A percentile compares a stretch with the other conserved stretches of the same genome.
Evolutionary conservation across 1,139 yeast species (phyloP).

Genomic region (Yamadazyma conglobata): DNA sequence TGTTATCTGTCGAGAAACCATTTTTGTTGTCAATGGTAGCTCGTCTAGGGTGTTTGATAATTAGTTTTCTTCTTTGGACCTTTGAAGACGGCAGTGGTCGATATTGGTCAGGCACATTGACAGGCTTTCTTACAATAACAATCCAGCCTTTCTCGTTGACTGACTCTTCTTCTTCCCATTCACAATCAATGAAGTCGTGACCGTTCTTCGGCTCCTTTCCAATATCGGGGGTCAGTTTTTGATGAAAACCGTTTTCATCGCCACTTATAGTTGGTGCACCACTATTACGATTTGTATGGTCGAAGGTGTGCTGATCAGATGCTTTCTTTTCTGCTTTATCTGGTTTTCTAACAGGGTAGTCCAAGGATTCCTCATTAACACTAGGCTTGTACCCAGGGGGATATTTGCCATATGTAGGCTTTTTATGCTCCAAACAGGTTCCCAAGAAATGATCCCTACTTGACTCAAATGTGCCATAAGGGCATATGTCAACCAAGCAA

Average conservation of each 20-base stretch:
- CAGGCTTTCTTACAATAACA: constrained; percentile 21
- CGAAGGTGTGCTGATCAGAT: too few relatives aligned
- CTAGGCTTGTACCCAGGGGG: constrained; percentile 11
- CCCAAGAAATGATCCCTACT: constrained; percentile 56
- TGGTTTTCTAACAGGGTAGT: too few relatives aligned
- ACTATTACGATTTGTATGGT: not conserved
- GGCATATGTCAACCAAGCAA: constrained; percentile 48
- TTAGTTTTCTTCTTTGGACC: constrained; percentile 15
- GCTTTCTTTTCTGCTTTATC: too few relatives aligned
- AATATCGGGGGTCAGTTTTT: too few relatives aligned
- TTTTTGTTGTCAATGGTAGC: not conserved
- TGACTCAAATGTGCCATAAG: constrained; percentile 43
- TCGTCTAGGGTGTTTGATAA: constrained; percentile 10
- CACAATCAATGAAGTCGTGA: constrained; percentile 17
- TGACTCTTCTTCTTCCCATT: constrained; percentile 26
- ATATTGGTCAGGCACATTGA: constrained; percentile 18
- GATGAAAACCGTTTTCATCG: too few relatives aligned
- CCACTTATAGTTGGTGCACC: constrained; percentile 4
- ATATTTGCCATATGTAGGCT: constrained; percentile 14
- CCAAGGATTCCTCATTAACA: too few relatives aligned
- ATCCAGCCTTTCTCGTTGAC: constrained; percentile 20
- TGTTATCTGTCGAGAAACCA: too few relatives aligned
- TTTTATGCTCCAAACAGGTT: constrained; percentile 45
- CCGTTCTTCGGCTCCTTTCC: too few relatives aligned
- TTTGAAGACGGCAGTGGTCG: constrained; percentile 14